A percentile compares a stretch with the other conserved stretches of the same genome.
These are phyloP conservation scores for Lathyrus aphaca DNA, from an alignment of 306 rosid genomes.

Conservation along the genomic window DNA sequence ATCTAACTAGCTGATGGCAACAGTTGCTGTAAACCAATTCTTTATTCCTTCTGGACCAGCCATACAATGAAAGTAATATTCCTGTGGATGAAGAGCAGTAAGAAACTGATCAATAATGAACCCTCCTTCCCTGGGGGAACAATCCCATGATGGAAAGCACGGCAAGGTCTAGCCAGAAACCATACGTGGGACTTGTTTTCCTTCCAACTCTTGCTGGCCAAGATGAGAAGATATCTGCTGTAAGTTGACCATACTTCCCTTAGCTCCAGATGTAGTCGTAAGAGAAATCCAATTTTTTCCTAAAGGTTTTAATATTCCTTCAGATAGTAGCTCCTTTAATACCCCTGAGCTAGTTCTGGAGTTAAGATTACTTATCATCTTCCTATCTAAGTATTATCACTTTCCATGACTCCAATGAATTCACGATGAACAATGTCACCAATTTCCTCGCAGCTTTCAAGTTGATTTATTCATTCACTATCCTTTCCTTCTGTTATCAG, in stretches of 20 bases:
- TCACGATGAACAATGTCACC: conserved; percentile 78
- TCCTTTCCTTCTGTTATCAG: conserved; percentile 63
- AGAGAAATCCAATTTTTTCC: conserved; percentile 89
- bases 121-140: conserved; percentile 91
- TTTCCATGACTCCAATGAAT: conserved; percentile 62
- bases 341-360: conserved; percentile 68
- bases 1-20: conserved; percentile 58
- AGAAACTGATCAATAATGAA: conserved; percentile 93
- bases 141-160: conserved; percentile 96
- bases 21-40: conserved; percentile 63
- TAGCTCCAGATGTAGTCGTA: conserved; percentile 98
- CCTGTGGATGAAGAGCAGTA: conserved; percentile 91
- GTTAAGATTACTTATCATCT: conserved; percentile 79
- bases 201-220: conserved; percentile 96
- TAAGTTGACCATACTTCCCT: conserved; percentile 88
- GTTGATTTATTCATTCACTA: conserved; percentile 66
- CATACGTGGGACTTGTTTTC: conserved; percentile 94
- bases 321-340: conserved; percentile 75
- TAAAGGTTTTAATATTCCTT: conserved; percentile 73
- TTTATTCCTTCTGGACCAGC: conserved; percentile 97
- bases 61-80: conserved; percentile 97
- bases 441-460: conserved; percentile 71
- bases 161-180: conserved; percentile 95
- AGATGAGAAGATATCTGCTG: conserved; percentile 95
- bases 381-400: conserved; percentile 71